A percentile compares a stretch with the other conserved stretches of the same genome.
phyloP scores from a whole-genome alignment of 768 basidiomycete species.

The Psilocybe cubensis region DNA sequence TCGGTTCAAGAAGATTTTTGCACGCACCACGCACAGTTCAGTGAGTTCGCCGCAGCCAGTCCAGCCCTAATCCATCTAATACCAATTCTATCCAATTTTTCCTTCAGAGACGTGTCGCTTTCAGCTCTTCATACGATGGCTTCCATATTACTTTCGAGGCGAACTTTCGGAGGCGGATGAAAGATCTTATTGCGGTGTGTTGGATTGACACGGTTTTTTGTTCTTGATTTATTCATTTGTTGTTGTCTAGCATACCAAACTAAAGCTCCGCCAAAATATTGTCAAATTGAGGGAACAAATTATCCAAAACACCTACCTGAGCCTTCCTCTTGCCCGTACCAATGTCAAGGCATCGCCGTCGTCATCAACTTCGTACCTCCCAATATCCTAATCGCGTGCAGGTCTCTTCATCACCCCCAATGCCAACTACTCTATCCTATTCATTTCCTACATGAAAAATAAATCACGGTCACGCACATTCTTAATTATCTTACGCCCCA shows the following conservation, averaged over 20 bases:
- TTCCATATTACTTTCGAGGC: slow-evolving; percentile 1
- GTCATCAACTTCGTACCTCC: too few species aligned
- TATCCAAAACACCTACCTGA: neutral
- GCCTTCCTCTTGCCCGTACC: neutral
- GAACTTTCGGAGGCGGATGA: slow-evolving; percentile 6
- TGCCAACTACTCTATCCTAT: too few species aligned
- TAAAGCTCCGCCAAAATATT: slow-evolving; percentile 1
- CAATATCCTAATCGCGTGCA: neutral
- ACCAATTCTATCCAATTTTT: neutral
- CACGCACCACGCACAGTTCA: neutral
- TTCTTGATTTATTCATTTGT: neutral
- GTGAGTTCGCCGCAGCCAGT: neutral
- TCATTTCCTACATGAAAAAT: neutral
- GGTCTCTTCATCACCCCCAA: too few species aligned
- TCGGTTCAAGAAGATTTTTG: neutral
- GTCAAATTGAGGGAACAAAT: slow-evolving; percentile 1
- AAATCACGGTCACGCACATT: neutral
- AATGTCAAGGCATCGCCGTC: too few species aligned
- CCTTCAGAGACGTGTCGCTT: neutral
- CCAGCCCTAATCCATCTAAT: neutral
- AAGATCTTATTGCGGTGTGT: slow-evolving; percentile 5
- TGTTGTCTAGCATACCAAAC: slow-evolving; percentile 3
- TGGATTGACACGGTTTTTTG: neutral
- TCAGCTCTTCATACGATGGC: neutral
- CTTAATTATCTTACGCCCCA: neutral